phyloP scores from a whole-genome alignment of 2,329 filamentous ascomycete species.

The Talaromyces verruculosus region DNA sequence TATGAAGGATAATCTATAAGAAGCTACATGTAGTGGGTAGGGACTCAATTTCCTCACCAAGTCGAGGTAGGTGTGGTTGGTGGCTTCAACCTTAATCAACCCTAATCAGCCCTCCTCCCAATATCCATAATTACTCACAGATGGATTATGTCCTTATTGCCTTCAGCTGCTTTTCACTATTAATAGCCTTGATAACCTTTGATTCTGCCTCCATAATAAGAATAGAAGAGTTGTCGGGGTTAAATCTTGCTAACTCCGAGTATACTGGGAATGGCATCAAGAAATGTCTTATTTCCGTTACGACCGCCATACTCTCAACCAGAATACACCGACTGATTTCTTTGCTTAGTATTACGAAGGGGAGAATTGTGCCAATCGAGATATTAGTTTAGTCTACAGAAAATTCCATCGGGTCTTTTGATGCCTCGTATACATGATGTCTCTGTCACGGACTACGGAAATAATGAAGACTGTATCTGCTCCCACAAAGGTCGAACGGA shows the following conservation, averaged over 20 bases:
- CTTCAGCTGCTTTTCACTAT: neutral
- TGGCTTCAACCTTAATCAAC: neutral
- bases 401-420: neutral
- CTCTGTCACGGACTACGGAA: neutral
- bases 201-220: no score
- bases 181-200: neutral
- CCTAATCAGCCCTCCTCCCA: neutral
- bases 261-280: neutral
- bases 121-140: neutral
- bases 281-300: neutral
- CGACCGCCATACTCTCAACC: neutral
- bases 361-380: neutral
- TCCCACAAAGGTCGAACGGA: neutral
- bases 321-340: neutral
- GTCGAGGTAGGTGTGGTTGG: neutral
- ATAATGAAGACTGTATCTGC: neutral
- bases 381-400: neutral
- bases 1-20: neutral
- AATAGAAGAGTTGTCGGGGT: neutral
- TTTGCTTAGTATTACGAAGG: neutral
- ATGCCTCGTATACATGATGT: neutral
- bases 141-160: neutral
- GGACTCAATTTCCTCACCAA: neutral
- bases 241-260: neutral
- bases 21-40: neutral